phyloP scores from a whole-genome alignment of 805 yeast genomes.

The Tetrapisispora nanseiensis region DNA sequence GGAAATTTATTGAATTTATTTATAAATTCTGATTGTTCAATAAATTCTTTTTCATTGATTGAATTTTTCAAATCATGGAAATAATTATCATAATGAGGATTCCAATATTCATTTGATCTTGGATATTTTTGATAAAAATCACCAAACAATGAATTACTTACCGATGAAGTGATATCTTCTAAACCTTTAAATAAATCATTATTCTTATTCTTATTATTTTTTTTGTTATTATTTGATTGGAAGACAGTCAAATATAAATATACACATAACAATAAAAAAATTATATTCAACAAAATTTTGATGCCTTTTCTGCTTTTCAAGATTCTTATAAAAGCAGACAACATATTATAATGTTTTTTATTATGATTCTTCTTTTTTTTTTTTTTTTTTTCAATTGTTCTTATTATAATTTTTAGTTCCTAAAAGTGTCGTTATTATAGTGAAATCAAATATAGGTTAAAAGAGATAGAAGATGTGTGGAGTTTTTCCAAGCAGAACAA shows the following conservation, averaged over 20 bases:
- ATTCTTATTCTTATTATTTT: background rate
- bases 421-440: too few species aligned
- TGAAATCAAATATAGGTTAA: too few species aligned
- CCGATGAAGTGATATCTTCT: background rate
- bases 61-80: background rate
- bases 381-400: too few species aligned
- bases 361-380: too few species aligned
- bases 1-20: constrained; percentile 1
- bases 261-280: background rate
- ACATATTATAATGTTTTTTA: too few species aligned
- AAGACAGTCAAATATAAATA: too few species aligned
- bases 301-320: background rate
- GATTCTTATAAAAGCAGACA: background rate
- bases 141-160: background rate
- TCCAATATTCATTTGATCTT: background rate
- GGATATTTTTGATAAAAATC: background rate
- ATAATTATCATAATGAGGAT: background rate
- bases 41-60: background rate
- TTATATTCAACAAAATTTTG: background rate
- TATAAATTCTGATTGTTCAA: background rate
- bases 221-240: too few species aligned
- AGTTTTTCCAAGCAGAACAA: too few species aligned
- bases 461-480: too few species aligned
- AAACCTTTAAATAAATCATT: background rate
- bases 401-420: too few species aligned